These are phyloP conservation scores for Thermomucor indicae-seudaticae DNA, from an alignment of 371 early-diverging fungal species.

Conservation along the genomic window DNA sequence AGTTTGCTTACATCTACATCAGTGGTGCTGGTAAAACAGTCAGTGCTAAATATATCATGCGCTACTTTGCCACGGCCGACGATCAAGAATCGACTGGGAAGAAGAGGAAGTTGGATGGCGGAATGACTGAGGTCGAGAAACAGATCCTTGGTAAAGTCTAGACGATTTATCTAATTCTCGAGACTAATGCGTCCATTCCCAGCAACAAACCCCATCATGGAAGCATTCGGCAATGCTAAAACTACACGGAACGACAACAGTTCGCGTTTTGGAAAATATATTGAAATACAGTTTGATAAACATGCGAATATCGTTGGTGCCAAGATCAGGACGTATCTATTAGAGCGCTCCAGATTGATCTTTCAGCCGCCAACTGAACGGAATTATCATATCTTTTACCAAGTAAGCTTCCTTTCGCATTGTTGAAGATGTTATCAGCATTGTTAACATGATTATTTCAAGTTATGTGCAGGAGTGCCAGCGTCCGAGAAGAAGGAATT, in stretches of 20 bases:
- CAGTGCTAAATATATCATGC: slow-evolving; percentile 95
- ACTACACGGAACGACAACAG: slow-evolving; percentile 97
- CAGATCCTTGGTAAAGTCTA: slow-evolving; percentile 59
- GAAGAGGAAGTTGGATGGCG: slow-evolving; percentile 29
- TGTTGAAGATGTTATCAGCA: neutral
- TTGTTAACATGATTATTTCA: neutral
- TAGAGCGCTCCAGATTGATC: slow-evolving; percentile 93
- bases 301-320: slow-evolving; percentile 85
- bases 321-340: slow-evolving; percentile 88
- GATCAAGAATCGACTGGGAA: slow-evolving; percentile 49
- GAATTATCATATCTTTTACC: slow-evolving; percentile 99
- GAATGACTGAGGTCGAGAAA: slow-evolving; percentile 78
- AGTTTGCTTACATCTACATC: neutral
- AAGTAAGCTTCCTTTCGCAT: slow-evolving; percentile 22
- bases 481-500: slow-evolving; percentile 72
- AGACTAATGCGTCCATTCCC: neutral
- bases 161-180: neutral
- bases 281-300: slow-evolving; percentile 78
- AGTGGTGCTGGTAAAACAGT: slow-evolving; percentile 96
- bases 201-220: slow-evolving; percentile 96
- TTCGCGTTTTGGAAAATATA: slow-evolving; percentile 97
- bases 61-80: slow-evolving; percentile 95
- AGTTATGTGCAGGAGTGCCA: slow-evolving; percentile 83
- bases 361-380: slow-evolving; percentile 87
- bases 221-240: slow-evolving; percentile 99